A percentile compares a stretch with the other conserved stretches of the same genome.
Evolutionary conservation across 139 green algal genomes (phyloP).

Genomic region (Picochlorum sp.): DNA sequence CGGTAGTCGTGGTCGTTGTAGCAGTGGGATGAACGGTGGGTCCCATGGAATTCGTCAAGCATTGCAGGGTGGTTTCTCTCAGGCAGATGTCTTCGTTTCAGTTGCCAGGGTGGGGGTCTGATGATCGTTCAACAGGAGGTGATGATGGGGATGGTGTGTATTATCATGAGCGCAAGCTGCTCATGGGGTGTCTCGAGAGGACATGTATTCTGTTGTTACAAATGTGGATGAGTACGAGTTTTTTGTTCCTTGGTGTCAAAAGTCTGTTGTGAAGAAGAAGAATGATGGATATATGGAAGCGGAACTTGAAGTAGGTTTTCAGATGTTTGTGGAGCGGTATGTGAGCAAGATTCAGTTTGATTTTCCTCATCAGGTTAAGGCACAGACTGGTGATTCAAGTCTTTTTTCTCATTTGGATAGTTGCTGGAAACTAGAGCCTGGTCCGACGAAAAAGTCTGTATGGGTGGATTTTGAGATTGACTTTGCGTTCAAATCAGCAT

Average conservation of each 20-base stretch:
- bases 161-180: slow-evolving; percentile 27
- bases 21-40: no score
- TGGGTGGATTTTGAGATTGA: slow-evolving; percentile 77
- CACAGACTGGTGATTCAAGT: slow-evolving; percentile 48
- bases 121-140: slow-evolving; percentile 3
- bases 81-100: no score
- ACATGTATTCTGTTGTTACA: slow-evolving; percentile 78
- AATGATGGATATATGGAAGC: slow-evolving; percentile 62
- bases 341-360: slow-evolving; percentile 61
- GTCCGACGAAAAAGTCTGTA: slow-evolving; percentile 46
- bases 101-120: background rate
- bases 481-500: slow-evolving; percentile 77
- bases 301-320: slow-evolving; percentile 89
- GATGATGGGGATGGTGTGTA: slow-evolving; percentile 23
- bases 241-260: slow-evolving; percentile 87
- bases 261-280: slow-evolving; percentile 34
- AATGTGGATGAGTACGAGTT: slow-evolving; percentile 71
- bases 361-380: slow-evolving; percentile 30
- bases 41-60: no score
- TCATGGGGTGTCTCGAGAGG: slow-evolving; percentile 56
- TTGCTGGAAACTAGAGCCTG: slow-evolving; percentile 65
- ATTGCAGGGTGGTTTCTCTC: no score
- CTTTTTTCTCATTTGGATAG: slow-evolving; percentile 80
- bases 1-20: no score
- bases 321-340: slow-evolving; percentile 74